A percentile compares a stretch with the other conserved stretches of the same genome.
These are phyloP conservation scores for Plectosphaerella sp. DNA, from an alignment of 2,329 filamentous ascomycete genomes.

Conservation along the genomic window DNA sequence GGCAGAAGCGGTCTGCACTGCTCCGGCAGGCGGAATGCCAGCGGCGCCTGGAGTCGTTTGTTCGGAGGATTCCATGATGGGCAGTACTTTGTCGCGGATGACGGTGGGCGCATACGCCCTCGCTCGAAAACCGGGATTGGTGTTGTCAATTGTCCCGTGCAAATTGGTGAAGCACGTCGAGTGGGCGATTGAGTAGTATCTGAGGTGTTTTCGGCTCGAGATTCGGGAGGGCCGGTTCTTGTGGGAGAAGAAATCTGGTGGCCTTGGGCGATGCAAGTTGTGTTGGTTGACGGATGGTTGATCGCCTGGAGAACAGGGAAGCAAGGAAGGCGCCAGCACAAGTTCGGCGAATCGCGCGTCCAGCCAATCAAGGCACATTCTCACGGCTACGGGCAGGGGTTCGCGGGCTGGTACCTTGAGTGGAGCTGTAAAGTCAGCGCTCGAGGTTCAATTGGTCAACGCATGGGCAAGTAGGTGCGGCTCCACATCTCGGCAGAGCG, in stretches of 20 bases:
- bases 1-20: background rate
- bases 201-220: too few species aligned
- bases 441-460: conserved; percentile 6
- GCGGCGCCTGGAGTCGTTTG: background rate
- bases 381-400: conserved; percentile 7
- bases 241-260: conserved; percentile 2
- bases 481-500: background rate
- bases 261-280: background rate
- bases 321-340: background rate
- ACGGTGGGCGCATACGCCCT: background rate
- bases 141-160: background rate
- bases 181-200: too few species aligned
- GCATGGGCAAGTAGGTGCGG: background rate
- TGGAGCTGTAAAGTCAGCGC: conserved; percentile 2
- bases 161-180: too few species aligned
- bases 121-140: background rate
- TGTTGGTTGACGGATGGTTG: background rate
- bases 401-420: conserved; percentile 10
- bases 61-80: background rate
- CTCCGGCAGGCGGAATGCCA: background rate
- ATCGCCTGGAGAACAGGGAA: background rate
- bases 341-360: background rate
- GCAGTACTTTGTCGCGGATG: background rate
- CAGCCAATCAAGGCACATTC: too few species aligned
- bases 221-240: too few species aligned